Percentiles rank a stretch among this genome's conserved stretches.
phyloP scores from a whole-genome alignment of 257 asterid species.

The Echium plantagineum region DNA sequence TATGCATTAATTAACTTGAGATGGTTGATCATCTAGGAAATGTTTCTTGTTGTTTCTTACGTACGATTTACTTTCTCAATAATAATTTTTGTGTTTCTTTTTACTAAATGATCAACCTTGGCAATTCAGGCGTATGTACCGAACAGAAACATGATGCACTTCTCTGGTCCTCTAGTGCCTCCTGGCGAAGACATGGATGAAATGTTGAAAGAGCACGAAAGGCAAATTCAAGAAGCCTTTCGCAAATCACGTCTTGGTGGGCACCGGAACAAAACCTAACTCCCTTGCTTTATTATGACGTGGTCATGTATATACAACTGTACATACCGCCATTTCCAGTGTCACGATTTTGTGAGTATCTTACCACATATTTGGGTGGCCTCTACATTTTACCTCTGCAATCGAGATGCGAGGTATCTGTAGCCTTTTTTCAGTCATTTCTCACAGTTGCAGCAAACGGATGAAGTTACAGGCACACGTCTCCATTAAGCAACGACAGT shows the following conservation, averaged over 20 bases:
- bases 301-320: background rate
- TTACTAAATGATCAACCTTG: background rate
- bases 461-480: background rate
- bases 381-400: background rate
- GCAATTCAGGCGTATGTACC: background rate
- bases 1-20: too few relatives aligned
- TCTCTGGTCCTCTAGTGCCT: conserved; percentile 61
- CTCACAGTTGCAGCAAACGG: background rate
- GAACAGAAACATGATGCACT: conserved; percentile 22
- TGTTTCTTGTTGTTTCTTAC: too few relatives aligned
- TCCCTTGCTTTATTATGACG: background rate
- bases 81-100: too few relatives aligned
- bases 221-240: conserved; percentile 58
- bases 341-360: background rate
- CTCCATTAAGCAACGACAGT: background rate
- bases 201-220: conserved; percentile 64
- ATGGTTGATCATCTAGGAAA: too few relatives aligned
- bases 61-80: too few relatives aligned
- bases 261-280: conserved; percentile 2
- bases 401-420: background rate
- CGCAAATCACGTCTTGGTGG: conserved; percentile 39
- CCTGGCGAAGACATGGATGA: conserved; percentile 66
- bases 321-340: background rate
- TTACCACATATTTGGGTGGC: background rate
- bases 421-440: background rate